Conservation (phyloP, 495 filamentous ascomycete genomes). For the Hypoxylon fuscum region DNA sequence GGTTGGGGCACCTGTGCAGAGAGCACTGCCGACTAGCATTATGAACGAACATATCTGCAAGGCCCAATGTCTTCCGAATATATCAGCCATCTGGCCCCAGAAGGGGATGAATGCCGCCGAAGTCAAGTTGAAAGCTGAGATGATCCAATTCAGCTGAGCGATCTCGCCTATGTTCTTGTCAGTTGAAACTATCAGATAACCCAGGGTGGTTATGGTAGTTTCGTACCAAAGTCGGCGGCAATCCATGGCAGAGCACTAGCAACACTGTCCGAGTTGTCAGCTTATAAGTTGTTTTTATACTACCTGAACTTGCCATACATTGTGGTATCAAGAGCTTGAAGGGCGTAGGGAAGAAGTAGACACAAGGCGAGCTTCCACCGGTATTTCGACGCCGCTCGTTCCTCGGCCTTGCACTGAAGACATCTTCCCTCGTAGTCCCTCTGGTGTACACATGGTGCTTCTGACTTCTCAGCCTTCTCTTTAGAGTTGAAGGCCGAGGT, state of each 20-base stretch:
- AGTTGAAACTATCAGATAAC: conserved; percentile 2
- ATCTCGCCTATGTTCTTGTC: conserved; percentile 53
- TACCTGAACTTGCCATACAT: conserved; percentile 43
- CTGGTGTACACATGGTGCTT: conserved; percentile 22
- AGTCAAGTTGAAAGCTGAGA: conserved; percentile 69
- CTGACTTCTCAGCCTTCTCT: background rate
- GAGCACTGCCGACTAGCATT: conserved; percentile 60
- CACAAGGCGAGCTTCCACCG: conserved; percentile 64
- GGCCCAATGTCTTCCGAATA: conserved; percentile 63
- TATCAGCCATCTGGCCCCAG: conserved; percentile 66
- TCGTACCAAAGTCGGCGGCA: conserved; percentile 65
- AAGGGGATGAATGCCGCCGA: conserved; percentile 69
- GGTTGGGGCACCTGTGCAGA: conserved; percentile 63
- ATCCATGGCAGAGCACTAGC: conserved; percentile 68
- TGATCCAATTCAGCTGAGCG: conserved; percentile 69
- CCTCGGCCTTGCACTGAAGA: conserved; percentile 28
- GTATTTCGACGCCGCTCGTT: conserved; percentile 48
- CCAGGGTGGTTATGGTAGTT: background rate
- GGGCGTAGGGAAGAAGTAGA: conserved; percentile 60
- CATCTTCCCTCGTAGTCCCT: conserved; percentile 15
- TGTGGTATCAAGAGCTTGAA: conserved; percentile 65
- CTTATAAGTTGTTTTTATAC: background rate
- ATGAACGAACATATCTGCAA: conserved; percentile 58
- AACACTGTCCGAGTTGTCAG: conserved; percentile 42
- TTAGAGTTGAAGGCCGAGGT: conserved; percentile 12